Evolutionary conservation across 176 grass and related monocot species (phyloP).

Genomic region (Musa itinerans): DNA sequence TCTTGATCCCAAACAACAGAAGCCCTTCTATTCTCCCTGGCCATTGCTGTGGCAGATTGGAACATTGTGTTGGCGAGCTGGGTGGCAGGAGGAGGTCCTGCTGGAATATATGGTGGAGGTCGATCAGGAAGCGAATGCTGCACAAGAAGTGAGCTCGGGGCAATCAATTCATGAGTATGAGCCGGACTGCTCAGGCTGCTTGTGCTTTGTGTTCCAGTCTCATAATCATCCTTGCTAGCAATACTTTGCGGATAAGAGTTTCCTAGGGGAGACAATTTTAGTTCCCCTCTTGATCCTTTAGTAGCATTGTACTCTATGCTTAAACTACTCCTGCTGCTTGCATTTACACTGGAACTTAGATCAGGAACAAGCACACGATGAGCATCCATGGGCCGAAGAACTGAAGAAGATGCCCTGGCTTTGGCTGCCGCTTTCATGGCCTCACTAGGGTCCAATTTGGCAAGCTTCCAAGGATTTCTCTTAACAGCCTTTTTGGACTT

Average conservation of each 20-base stretch:
- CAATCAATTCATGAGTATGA: slow-evolving; percentile 38
- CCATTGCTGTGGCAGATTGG: slow-evolving; percentile 60
- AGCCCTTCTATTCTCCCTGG: slow-evolving; percentile 55
- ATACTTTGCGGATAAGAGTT: slow-evolving; percentile 66
- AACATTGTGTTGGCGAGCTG: slow-evolving; percentile 76
- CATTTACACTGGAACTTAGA: slow-evolving; percentile 58
- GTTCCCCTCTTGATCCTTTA: slow-evolving; percentile 48
- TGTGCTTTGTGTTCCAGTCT: slow-evolving; percentile 53
- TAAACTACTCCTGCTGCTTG: slow-evolving; percentile 57
- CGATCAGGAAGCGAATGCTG: slow-evolving; percentile 30
- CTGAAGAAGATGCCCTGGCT: slow-evolving; percentile 86
- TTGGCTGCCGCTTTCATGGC: slow-evolving; percentile 91
- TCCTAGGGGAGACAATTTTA: slow-evolving; percentile 49
- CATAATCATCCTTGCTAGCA: slow-evolving; percentile 73
- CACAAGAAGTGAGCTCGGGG: slow-evolving; percentile 29
- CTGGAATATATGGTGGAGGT: slow-evolving; percentile 12
- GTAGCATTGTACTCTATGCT: slow-evolving; percentile 50
- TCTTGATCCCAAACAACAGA: slow-evolving; percentile 98
- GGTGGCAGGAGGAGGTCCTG: slow-evolving; percentile 33
- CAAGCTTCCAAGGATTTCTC: slow-evolving; percentile 90
- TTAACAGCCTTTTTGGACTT: slow-evolving; percentile 85
- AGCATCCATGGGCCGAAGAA: slow-evolving; percentile 67
- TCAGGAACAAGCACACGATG: slow-evolving; percentile 46
- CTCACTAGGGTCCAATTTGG: slow-evolving; percentile 74
- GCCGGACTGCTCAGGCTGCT: slow-evolving; percentile 87